Evolutionary conservation across 345 rosid genomes (phyloP).

Genomic region (Boechera retrofracta): DNA sequence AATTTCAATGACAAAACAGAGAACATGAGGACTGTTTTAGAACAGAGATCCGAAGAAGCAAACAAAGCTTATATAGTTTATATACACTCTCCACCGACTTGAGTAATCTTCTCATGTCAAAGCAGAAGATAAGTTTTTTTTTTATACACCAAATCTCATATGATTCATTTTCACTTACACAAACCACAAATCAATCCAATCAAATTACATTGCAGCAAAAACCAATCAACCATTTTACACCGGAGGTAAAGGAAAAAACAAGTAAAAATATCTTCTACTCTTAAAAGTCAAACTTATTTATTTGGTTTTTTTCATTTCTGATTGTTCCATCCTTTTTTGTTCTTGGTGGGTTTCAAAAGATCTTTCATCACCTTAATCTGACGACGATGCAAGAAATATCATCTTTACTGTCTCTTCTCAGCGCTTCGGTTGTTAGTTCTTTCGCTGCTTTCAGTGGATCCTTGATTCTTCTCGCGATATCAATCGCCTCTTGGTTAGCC

Average conservation of each 20-base stretch:
- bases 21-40: background rate
- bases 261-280: conserved; percentile 26
- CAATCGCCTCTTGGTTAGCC: conserved; percentile 79
- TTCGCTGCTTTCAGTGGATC: conserved; percentile 83
- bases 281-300: conserved; percentile 31
- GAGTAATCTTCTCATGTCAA: conserved; percentile 16
- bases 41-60: conserved; percentile 4
- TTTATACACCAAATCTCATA: conserved; percentile 39
- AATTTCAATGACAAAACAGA: background rate
- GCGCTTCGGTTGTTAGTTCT: conserved; percentile 66
- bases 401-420: conserved; percentile 71
- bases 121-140: conserved; percentile 26
- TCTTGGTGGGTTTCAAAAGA: conserved; percentile 9
- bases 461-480: conserved; percentile 65
- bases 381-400: conserved; percentile 81
- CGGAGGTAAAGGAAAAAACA: conserved; percentile 6
- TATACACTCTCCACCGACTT: conserved; percentile 11
- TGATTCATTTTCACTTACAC: conserved; percentile 32
- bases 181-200: conserved; percentile 42
- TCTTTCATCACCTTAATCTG: conserved; percentile 58
- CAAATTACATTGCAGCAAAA: conserved; percentile 31
- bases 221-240: conserved; percentile 37
- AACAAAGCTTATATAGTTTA: background rate
- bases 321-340: conserved; percentile 10
- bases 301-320: conserved; percentile 17